These are phyloP conservation scores for Tolypocladium tropicale DNA, from an alignment of 2,329 filamentous ascomycete species.

Conservation along the genomic window DNA sequence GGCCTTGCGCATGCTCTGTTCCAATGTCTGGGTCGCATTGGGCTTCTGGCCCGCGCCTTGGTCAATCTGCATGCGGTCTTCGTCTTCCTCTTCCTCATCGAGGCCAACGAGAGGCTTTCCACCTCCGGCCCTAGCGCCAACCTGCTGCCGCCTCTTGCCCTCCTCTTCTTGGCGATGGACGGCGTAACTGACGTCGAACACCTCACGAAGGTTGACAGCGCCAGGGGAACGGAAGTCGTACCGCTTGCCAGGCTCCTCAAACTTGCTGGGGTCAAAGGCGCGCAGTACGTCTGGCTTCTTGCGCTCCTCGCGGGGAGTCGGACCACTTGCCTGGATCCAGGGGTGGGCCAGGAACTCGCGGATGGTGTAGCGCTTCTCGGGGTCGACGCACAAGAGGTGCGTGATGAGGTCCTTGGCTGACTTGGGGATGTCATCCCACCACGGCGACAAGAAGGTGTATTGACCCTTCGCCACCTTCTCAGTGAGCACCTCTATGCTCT, in stretches of 20 bases:
- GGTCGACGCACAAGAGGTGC: slow-evolving; percentile 88
- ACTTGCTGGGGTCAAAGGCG: slow-evolving; percentile 45
- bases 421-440: slow-evolving; percentile 98
- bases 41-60: slow-evolving; percentile 34
- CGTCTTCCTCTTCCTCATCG: slow-evolving; percentile 57
- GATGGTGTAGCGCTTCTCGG: slow-evolving; percentile 90
- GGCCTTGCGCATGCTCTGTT: slow-evolving; percentile 78
- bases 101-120: slow-evolving; percentile 49
- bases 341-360: slow-evolving; percentile 88
- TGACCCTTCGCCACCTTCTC: slow-evolving; percentile 96
- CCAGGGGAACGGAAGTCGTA: slow-evolving; percentile 93
- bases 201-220: slow-evolving; percentile 88
- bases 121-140: slow-evolving; percentile 60
- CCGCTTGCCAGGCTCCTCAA: slow-evolving; percentile 52
- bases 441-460: slow-evolving; percentile 94
- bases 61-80: slow-evolving; percentile 54
- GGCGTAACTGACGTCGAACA: slow-evolving; percentile 97
- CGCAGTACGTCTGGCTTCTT: slow-evolving; percentile 37
- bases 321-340: slow-evolving; percentile 67
- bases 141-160: slow-evolving; percentile 79
- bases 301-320: slow-evolving; percentile 49
- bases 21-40: slow-evolving; percentile 58
- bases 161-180: slow-evolving; percentile 96
- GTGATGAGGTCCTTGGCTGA: slow-evolving; percentile 89
- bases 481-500: slow-evolving; percentile 92